phyloP scores from a whole-genome alignment of 176 grass and related monocot species.

The Lolium perenne region DNA sequence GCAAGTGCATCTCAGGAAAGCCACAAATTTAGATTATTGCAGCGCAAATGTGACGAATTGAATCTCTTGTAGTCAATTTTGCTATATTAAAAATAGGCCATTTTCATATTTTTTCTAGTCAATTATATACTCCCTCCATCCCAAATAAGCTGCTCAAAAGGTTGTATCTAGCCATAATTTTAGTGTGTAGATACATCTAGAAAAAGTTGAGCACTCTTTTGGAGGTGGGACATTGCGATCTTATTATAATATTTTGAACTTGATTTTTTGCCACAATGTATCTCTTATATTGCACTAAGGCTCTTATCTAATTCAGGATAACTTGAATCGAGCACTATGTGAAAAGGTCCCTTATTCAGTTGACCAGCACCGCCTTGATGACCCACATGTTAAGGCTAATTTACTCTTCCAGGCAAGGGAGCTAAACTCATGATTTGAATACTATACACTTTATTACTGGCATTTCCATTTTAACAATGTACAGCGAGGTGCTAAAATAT shows the following conservation, averaged over 20 bases:
- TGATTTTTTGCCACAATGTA: conserved; percentile 30
- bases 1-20: conserved; percentile 5
- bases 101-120: background rate
- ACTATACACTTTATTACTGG: conserved; percentile 8
- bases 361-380: conserved; percentile 87
- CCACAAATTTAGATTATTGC: background rate
- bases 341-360: conserved; percentile 75
- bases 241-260: conserved; percentile 26
- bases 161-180: too few species aligned
- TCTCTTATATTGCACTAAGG: conserved; percentile 31
- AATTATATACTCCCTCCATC: background rate
- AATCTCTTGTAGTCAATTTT: background rate
- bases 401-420: conserved; percentile 89
- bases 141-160: too few species aligned
- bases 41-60: background rate
- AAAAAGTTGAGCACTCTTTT: background rate
- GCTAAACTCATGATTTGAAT: conserved; percentile 36
- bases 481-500: conserved; percentile 7
- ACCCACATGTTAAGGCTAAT: conserved; percentile 99
- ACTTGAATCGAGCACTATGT: conserved; percentile 77
- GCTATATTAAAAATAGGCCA: background rate
- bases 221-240: conserved; percentile 14
- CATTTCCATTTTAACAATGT: conserved; percentile 29
- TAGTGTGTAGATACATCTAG: too few species aligned
- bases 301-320: conserved; percentile 72